Base-by-base conservation (phyloP, 2,329 filamentous ascomycete species). In the Capronia coronata region DNA sequence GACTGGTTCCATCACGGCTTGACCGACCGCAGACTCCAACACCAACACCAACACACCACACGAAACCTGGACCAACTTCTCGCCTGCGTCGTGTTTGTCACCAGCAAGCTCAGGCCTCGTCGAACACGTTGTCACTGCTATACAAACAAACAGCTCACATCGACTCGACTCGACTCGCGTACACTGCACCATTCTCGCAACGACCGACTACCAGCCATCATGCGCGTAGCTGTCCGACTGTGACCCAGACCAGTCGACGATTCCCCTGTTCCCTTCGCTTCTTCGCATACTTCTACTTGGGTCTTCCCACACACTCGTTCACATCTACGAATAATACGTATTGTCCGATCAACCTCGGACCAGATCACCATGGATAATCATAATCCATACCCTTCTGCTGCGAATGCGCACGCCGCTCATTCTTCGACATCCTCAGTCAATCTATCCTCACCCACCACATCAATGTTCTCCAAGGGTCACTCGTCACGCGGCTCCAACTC, bases 381-480 rank as follows among this genome's bases (percentile, higher is more conserved):
- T 27, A 46, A 16, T 21, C 23, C 35, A 32, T 48, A 49, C 38
- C 27, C 32, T 10, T 19, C 39, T 2, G 48, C 44, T 21, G 43
- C 50, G n/a, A 37, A 34, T 30, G 41, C 48, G 14, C 42, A 40
- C n/a, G 43, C 44, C 46, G 30, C 32, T 39, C 39, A 25, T 10
- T 52, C 51, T 37, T 44, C 54, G 38, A 43, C 51, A 14, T 51
- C 54, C 27, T 56, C 54, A 9, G 30, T 51, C 34, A 42, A 49
- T 25, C 44, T 48, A 10, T 52, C 53, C 32, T 58, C 56, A 5
- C 56, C 54, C n/a, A 55, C 51, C 19, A 22, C 42, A 16, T 58
- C 58, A 3, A 44, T 55, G 27, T 61, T 59, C 49, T 52, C 57
- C 40, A 54, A 55, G 19, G 58, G 55, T 11, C 58, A 59, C 48